phyloP scores from a whole-genome alignment of 75 land plant species.

The Adiantum capillusveneris region DNA sequence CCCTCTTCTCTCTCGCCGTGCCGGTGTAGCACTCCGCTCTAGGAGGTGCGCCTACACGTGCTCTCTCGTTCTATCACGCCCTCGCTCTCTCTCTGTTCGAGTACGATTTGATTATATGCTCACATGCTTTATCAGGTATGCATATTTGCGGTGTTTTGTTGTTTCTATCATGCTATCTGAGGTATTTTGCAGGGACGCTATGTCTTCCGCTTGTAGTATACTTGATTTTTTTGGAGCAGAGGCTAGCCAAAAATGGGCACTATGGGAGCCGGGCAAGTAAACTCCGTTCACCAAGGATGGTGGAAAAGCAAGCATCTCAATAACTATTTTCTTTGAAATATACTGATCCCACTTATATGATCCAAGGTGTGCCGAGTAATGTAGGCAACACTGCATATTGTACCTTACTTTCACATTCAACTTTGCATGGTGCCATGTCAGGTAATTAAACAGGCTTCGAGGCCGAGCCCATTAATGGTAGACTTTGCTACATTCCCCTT shows the following conservation, averaged over 20 bases:
- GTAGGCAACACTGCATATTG: slow-evolving; percentile 70
- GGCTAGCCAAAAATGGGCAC: slow-evolving; percentile 55
- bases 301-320: slow-evolving; percentile 50
- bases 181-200: too few relatives aligned
- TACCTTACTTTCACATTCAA: slow-evolving; percentile 69
- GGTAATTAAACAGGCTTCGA: slow-evolving; percentile 79
- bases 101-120: too few relatives aligned
- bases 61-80: too few relatives aligned
- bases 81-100: too few relatives aligned
- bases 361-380: slow-evolving; percentile 73
- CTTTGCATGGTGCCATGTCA: slow-evolving; percentile 77
- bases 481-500: slow-evolving; percentile 61
- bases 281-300: slow-evolving; percentile 52
- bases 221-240: too few relatives aligned
- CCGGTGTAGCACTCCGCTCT: too few relatives aligned
- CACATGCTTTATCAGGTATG: too few relatives aligned
- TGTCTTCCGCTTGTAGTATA: too few relatives aligned
- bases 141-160: too few relatives aligned
- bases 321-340: slow-evolving; percentile 72
- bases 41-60: too few relatives aligned
- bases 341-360: slow-evolving; percentile 92
- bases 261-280: slow-evolving; percentile 61
- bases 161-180: too few relatives aligned
- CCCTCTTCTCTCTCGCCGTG: too few relatives aligned
- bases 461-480: slow-evolving; percentile 60